Evolutionary conservation across 192 early-diverging fungal species (phyloP).

Genomic region (Gaertneriomyces semiglobifer): DNA sequence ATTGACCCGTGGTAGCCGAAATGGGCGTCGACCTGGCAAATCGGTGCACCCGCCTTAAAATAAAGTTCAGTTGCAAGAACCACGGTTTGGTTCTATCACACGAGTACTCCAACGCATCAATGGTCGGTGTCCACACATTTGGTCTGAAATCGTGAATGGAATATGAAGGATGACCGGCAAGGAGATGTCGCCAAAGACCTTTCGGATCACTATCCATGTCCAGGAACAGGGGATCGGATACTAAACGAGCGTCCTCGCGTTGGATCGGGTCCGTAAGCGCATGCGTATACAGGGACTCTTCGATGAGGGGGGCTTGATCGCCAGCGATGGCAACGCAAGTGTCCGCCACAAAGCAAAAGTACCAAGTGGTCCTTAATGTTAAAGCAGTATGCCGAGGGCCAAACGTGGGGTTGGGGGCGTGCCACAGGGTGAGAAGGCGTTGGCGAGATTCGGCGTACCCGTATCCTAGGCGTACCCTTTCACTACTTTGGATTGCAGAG

Average conservation of each 20-base stretch:
- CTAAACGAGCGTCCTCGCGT: background rate
- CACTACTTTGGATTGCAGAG: constrained; percentile 13
- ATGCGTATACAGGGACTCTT: constrained; percentile 19
- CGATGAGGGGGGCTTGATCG: constrained; percentile 8
- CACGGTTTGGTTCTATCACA: constrained; percentile 22
- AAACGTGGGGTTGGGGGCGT: background rate
- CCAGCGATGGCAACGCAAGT: constrained; percentile 13
- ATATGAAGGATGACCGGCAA: constrained; percentile 7
- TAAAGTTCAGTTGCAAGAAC: constrained; percentile 18
- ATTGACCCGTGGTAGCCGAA: background rate
- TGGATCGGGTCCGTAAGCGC: constrained; percentile 12
- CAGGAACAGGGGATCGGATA: background rate
- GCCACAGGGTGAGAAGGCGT: constrained; percentile 15
- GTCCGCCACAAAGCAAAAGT: constrained; percentile 19
- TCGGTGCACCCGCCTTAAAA: constrained; percentile 16
- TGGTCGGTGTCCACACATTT: constrained; percentile 6
- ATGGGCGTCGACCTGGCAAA: constrained; percentile 16
- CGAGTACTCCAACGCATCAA: constrained; percentile 1
- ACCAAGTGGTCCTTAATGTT: constrained; percentile 15
- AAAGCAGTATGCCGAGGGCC: constrained; percentile 8
- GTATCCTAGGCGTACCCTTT: constrained; percentile 15
- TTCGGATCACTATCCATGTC: background rate
- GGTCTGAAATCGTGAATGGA: constrained; percentile 24
- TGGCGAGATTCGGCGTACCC: background rate
- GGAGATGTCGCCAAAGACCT: constrained; percentile 13